These are phyloP conservation scores for Metarhizium brunneum DNA, from an alignment of 2,329 filamentous ascomycete species.

Conservation along the genomic window DNA sequence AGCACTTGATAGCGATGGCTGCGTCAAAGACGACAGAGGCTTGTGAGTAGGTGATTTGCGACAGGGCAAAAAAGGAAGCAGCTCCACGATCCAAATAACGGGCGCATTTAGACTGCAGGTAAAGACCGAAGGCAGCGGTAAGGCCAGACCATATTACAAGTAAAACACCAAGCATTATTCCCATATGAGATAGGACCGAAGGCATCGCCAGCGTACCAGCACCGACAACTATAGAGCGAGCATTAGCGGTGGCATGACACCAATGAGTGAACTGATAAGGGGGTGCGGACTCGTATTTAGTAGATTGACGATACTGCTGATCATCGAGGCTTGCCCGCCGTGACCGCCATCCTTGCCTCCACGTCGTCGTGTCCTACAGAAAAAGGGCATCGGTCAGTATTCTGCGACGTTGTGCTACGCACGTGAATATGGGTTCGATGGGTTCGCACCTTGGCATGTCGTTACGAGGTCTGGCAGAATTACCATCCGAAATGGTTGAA, in stretches of 20 bases:
- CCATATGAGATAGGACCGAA: conserved; percentile 92
- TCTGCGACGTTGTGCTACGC: background rate
- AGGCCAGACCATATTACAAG: conserved; percentile 88
- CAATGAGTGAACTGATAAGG: background rate
- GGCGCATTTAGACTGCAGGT: conserved; percentile 87
- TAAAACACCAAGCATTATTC: conserved; percentile 72
- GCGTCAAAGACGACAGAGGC: conserved; percentile 91
- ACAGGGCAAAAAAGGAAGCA: conserved; percentile 92
- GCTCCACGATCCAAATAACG: conserved; percentile 84
- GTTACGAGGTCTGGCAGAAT: conserved; percentile 27
- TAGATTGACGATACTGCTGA: conserved; percentile 89
- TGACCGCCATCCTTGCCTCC: conserved; percentile 61
- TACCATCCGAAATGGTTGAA: conserved; percentile 41
- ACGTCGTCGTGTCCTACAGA: conserved; percentile 44
- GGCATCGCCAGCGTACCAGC: conserved; percentile 93
- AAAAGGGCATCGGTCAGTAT: background rate
- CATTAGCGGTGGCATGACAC: background rate
- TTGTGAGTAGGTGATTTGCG: conserved; percentile 93
- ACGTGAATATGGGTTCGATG: background rate
- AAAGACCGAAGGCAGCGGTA: conserved; percentile 85
- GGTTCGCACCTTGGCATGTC: conserved; percentile 39
- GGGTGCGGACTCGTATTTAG: conserved; percentile 76
- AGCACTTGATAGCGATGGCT: conserved; percentile 95
- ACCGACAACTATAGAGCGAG: conserved; percentile 59
- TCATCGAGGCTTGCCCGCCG: conserved; percentile 71